phyloP scores from a whole-genome alignment of 2,329 filamentous ascomycete genomes.

The Bipolaris gigantea region DNA sequence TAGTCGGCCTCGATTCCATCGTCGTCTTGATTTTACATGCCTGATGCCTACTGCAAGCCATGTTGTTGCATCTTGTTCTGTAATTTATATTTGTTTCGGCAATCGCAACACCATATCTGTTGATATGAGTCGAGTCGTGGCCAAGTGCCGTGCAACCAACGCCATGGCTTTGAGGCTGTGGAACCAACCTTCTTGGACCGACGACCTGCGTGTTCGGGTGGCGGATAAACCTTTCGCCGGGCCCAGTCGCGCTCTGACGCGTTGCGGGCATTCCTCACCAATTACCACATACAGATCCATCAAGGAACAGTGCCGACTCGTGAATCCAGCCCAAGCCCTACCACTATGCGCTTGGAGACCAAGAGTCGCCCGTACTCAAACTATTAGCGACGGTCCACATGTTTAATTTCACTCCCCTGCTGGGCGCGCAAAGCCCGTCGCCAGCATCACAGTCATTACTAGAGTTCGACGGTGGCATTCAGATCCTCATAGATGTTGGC shows the following conservation, averaged over 20 bases:
- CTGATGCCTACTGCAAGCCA: background rate
- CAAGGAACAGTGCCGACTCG: constrained; percentile 4
- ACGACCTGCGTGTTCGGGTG: too few relatives aligned
- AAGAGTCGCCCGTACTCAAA: constrained; percentile 3
- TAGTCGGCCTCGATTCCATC: background rate
- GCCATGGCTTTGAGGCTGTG: background rate
- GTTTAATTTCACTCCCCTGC: constrained; percentile 94
- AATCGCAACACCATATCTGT: background rate
- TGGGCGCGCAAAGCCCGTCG: constrained; percentile 86
- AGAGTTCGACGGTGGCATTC: constrained; percentile 94
- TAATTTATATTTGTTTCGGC: background rate
- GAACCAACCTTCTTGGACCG: background rate
- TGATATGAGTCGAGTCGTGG: background rate
- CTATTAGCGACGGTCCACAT: constrained; percentile 53
- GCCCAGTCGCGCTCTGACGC: constrained; percentile 12
- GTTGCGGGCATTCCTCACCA: constrained; percentile 3
- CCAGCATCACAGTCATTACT: constrained; percentile 91
- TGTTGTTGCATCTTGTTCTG: background rate
- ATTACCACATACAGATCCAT: background rate
- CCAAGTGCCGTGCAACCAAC: background rate
- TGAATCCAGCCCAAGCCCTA: background rate
- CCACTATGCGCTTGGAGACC: constrained; percentile 9
- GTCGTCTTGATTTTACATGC: background rate
- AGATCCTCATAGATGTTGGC: constrained; percentile 89
- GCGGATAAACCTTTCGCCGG: constrained; percentile 4